Evolutionary conservation across 129 eudicot genomes (phyloP).

Genomic region (Escallonia herrerae): DNA sequence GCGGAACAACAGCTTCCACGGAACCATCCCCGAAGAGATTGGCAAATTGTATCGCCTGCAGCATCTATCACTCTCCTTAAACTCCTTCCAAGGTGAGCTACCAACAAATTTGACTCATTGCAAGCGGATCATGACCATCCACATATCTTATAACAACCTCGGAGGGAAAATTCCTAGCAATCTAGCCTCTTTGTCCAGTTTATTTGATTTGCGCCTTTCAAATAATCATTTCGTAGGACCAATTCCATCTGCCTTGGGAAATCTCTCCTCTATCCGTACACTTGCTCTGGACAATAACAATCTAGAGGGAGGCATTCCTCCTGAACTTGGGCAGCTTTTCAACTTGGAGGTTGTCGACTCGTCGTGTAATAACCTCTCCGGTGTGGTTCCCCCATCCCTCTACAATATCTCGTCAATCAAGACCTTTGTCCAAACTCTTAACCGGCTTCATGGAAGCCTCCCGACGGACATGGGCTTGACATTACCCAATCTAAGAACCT

Average conservation of each 20-base stretch:
- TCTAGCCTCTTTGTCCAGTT: constrained; percentile 23
- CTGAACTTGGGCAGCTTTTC: not conserved
- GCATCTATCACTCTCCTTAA: not conserved
- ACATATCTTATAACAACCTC: constrained; percentile 9
- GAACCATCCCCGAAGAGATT: constrained; percentile 7
- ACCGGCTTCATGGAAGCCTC: not conserved
- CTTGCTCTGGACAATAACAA: not conserved
- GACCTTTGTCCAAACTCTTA: not conserved
- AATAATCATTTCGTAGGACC: constrained; percentile 22
- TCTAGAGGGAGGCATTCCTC: constrained; percentile 5
- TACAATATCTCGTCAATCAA: not conserved
- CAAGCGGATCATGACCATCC: not conserved
- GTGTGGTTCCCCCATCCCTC: not conserved
- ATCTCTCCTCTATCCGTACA: not conserved
- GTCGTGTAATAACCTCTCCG: not conserved
- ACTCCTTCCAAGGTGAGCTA: constrained; percentile 7
- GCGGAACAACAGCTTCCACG: not conserved
- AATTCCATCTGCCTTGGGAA: constrained; percentile 27
- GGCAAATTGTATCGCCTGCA: constrained; percentile 6
- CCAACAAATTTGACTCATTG: constrained; percentile 9
- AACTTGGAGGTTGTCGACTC: not conserved
- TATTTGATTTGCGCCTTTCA: not conserved
- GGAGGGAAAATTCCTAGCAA: constrained; percentile 32
- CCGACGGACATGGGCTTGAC: not conserved
- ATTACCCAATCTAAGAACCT: not conserved